Evolutionary conservation across 345 rosid species (phyloP), one percentile per base, ranked within the genome.

Genomic region (Eutrema japonicum): DNA sequence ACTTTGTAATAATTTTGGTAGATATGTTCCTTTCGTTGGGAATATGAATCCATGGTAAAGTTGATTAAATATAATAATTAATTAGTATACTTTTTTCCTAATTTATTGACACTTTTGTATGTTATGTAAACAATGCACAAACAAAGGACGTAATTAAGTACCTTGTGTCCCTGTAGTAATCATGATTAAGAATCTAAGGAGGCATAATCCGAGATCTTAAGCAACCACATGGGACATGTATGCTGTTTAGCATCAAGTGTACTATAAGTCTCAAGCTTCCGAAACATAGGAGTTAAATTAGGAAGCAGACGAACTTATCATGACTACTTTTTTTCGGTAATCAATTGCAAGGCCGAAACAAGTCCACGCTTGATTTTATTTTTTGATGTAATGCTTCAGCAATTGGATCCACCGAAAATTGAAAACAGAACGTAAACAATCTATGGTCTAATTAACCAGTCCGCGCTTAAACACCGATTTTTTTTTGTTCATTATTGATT

Each of bases 161-260:
- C 63, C 40, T 68, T 68, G 48, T 67, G 74, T 68, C 74, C 73
- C 73, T 30, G 7, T 53, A 6, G 9, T 76, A 76, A 75, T 75
- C 64, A 75, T 69, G 55, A 61, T 75, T 68, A 68, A 69, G 70
- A 43, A 76, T 54, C 74, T 75, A 61, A 68, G 42, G 64, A 61
- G 57, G 64, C 79, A 52, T 69, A 76, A 69, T 69, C 79, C 49
- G 18, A 76, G 70, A 69, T 76, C 56, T 69, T 69, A 76, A 69
- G 70, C 75, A 76, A 76, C 75, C 75, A 59, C 10, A 60, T 68
- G 75, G 75, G 70, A 61, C 75, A 76, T 68, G 59, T 62, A 75
- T 75, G 70, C 27, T 11, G 38, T 53, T 69, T 55, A 69, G 41
- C 36, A 68, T 61, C 70, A 69, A 68, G 73, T 69, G 26, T 35